Evolutionary conservation across 257 asterid species (phyloP), one percentile per base, ranked within the genome.

Genomic region (Ligustrum vulgare): DNA sequence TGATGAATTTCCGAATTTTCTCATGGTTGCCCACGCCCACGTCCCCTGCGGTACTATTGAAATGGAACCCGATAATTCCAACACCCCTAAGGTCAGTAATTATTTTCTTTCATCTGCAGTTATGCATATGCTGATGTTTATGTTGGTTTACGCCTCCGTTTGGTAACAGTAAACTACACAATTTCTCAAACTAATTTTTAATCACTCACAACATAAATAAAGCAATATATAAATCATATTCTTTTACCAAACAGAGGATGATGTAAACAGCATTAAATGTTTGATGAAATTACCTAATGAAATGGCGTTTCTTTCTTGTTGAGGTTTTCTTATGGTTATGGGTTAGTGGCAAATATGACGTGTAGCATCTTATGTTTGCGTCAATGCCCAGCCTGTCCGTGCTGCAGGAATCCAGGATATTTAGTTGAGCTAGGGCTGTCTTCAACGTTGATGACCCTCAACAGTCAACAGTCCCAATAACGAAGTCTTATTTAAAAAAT

Each of bases 21-120:
- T 95, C 77, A 80, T 95, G 90, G 75, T 95, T 33, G 99, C 98
- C 8, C 80, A 91, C 28, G 99, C 91, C 20, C 86, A 86, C 82
- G 93, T 94, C 66, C 97, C 98, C 0, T 85, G 85, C 11, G 87
- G 85, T 67, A 90, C 89, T 5, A 66, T 89, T 35, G 87, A 63
- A 4, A 77, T 80, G 45, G 84, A 81, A 72, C 77, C 85, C 49
- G 88, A 80, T 2, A 89, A 82, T 63, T 77, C 87, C 23, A 71
- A 78, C 67, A 74, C 81, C 64, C 94, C 98, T 12, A 94, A 84
- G 98, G 98, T 83, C 64, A 25, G 82, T 69, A 18, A 34, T 47
- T 31, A 8, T 25, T 10, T 23, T 22, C 34, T 32, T 56, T 5
- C 22, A 51, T 78, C 33, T 65, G 47, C 10, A 39, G 2, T 39